Evolutionary conservation across 2,329 filamentous ascomycete genomes (phyloP), one percentile per base, ranked within the genome.

Genomic region (Fusarium temperatum): DNA sequence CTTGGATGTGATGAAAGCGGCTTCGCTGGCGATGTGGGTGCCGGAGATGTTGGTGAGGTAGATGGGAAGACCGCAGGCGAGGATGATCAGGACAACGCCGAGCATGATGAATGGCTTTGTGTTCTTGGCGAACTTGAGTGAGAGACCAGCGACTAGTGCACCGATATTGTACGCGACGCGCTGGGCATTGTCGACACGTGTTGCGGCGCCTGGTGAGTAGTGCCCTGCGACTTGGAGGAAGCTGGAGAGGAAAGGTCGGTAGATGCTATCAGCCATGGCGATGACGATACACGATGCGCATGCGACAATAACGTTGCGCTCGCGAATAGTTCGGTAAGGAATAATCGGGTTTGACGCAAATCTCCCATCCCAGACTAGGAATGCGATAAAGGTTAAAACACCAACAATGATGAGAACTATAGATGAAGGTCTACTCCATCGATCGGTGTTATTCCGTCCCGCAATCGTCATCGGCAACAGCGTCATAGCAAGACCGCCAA

Each of bases 241-340:
- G 15, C 72, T 75, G 0, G 72, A 75, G 4, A 75, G 57, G 18
- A 75, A 75, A 0, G 72, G 72, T 3, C 72, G 48, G 20, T 75
- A 75, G 8, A 75, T 59, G 3, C 72, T 75, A 8, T 75, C 72
- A 6, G 72, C 72, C 72, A 73, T 75, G 3, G 72, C 68, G 10
- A 75, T 75, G 3, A 70, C 55, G 1, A 66, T 67, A 0, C 70
- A 73, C 0, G 72, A 75, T 4, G 47, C 73, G 15, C 72, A 75
- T 1, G 72, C 72, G 8, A 75, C 32, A 4, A 75, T 48, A 30
- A 75, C 72, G 2, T 75, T 75, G 30, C 73, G 72, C 18, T 75
- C 72, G 1, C 58, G 58, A 12, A 75, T 73, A 1, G 73, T 75
- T 4, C 72, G 69, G 18, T 75, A 75, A 0, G 73, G 73, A 11